Base-by-base conservation (phyloP, 2,329 filamentous ascomycete genomes). In the Kalaharituber pfeilii region DNA sequence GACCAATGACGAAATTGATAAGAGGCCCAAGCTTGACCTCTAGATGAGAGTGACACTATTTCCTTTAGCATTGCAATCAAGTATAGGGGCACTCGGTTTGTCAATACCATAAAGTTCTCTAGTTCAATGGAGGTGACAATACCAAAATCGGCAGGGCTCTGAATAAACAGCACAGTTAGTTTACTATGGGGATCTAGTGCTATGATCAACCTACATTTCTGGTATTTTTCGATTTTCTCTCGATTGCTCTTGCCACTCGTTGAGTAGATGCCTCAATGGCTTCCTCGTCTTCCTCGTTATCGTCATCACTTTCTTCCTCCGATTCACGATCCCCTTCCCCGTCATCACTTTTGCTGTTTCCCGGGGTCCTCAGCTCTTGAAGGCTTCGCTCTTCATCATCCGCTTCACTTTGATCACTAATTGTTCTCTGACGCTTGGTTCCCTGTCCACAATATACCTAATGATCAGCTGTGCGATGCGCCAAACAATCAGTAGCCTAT, bases 1-100 rank as follows among this genome's bases (percentile, higher is more conserved):
- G 87, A 15, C 91, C 91, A 53, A 95, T 88, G 58, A 98, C 88
- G 69, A 98, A 98, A 69, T 98, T 98, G 68, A 98, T 93, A 33
- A 95, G 72, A 0, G 91, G 91, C 0, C 91, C 91, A n/a, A 98
- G 74, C 54, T 83, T 77, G 56, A 94, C 84, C 44, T 82, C 79
- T 18, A 96, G 75, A 53, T 82, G 80, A 45, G 80, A 74, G 67
- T 98, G 91, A 65, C 89, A 96, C 91, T 47, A 25, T 4, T 18
- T 22, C 25, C 2, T 20, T 49, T 51, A 39, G 24, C 36, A 25
- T 49, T 24, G 18, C 26, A 15, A 27, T 24, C 24, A 51, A 24
- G 20, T 29, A 7, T n/a, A n/a, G 27, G 1, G 22, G 27, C 39
- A 24, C 24, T 52, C 26, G 13, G 11, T 26, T 5, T 26, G 45